Conservation (phyloP, 2,329 filamentous ascomycete genomes). For the Cladosporium oxysporum region DNA sequence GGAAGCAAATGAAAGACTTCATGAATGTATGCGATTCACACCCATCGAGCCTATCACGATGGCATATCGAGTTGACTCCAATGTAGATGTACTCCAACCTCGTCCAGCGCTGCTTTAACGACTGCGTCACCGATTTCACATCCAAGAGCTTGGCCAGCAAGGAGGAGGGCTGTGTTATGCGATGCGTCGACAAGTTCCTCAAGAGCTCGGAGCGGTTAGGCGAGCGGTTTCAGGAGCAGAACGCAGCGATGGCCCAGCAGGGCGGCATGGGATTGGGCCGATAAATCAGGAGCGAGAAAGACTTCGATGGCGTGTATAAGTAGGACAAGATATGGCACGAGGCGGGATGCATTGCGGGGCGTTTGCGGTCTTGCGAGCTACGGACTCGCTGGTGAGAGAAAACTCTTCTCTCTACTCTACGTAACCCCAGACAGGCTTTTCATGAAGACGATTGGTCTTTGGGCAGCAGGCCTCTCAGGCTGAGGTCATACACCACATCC, state of each 20-base stretch:
- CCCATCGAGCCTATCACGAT: no score
- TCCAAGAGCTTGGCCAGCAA: conserved; percentile 87
- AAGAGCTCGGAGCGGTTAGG: conserved; percentile 87
- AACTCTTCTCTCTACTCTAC: conserved; percentile 18
- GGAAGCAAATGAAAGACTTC: conserved; percentile 98
- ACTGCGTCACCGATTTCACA: conserved; percentile 98
- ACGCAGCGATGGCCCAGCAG: conserved; percentile 65
- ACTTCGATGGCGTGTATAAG: no score
- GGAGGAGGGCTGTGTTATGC: conserved; percentile 88
- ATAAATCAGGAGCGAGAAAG: no score
- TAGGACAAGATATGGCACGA: no score
- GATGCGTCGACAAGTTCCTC: conserved; percentile 95
- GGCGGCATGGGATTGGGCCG: no score
- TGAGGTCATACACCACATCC: conserved; percentile 95
- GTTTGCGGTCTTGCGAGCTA: no score
- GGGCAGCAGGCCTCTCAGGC: conserved; percentile 69
- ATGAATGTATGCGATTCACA: conserved; percentile 95
- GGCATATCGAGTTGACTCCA: not conserved
- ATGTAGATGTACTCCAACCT: conserved; percentile 69
- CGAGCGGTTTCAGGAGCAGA: conserved; percentile 82
- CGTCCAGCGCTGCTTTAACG: conserved; percentile 88
- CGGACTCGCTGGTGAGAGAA: no score
- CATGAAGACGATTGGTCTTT: no score
- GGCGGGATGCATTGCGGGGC: no score
- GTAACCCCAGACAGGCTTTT: no score